Evolutionary conservation across 2,329 filamentous ascomycete species (phyloP).

Genomic region (Cladophialophora carrionii): DNA sequence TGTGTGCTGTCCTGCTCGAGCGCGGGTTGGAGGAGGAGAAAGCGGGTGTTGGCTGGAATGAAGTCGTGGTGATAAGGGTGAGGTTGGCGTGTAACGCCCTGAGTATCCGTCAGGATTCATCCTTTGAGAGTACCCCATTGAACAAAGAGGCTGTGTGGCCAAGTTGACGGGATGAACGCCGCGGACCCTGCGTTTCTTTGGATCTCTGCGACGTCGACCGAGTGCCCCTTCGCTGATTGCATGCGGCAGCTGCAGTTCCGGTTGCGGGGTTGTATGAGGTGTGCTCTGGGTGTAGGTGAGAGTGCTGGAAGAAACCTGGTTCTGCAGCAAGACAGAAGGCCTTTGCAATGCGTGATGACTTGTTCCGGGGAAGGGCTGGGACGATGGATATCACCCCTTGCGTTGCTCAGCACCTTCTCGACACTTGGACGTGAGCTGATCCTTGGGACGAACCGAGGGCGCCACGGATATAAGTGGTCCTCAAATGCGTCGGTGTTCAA

Average conservation of each 20-base stretch:
- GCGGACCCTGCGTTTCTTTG: constrained; percentile 14
- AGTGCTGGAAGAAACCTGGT: background rate
- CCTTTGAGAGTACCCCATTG: constrained; percentile 21
- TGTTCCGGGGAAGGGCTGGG: background rate
- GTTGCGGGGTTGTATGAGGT: background rate
- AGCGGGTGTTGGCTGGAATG: constrained; percentile 32
- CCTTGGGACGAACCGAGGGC: background rate
- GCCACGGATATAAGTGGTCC: background rate
- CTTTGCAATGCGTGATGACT: background rate
- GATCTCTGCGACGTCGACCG: constrained; percentile 20
- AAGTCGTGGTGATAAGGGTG: constrained; percentile 37
- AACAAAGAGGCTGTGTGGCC: background rate
- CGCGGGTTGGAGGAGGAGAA: constrained; percentile 45
- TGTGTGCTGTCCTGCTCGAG: constrained; percentile 41
- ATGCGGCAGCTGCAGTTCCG: constrained; percentile 26
- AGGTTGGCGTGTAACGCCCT: constrained; percentile 38
- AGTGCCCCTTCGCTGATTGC: constrained; percentile 17
- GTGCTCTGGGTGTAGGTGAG: background rate
- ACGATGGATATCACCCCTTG: background rate
- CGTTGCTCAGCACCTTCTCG: background rate
- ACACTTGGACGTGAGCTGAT: background rate
- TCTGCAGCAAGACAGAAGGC: background rate
- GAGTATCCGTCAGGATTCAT: constrained; percentile 30
- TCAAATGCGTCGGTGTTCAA: background rate
- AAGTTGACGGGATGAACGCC: constrained; percentile 13